phyloP scores from a whole-genome alignment of 352 stramenopile species.

The Phytophthora gonapodyides region DNA sequence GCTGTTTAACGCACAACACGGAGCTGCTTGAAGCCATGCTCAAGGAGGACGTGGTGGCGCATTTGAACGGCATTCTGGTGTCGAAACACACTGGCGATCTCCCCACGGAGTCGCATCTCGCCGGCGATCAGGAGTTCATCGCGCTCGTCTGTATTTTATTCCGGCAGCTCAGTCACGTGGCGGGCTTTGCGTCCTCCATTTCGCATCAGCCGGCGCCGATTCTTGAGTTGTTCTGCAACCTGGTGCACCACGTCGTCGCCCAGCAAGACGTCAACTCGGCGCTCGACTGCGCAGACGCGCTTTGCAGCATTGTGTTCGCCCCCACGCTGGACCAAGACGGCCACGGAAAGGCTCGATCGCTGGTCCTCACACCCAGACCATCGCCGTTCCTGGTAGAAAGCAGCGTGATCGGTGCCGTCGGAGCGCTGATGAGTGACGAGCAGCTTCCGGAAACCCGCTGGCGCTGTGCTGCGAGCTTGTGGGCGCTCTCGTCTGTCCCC shows the following conservation, averaged over 20 bases:
- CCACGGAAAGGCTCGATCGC: conserved; percentile 2
- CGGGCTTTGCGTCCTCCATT: conserved; percentile 24
- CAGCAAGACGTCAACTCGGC: conserved; percentile 44
- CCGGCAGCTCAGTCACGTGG: conserved; percentile 57
- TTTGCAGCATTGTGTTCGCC: conserved; percentile 64
- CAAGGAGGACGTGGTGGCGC: conserved; percentile 39
- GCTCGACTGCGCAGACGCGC: conserved; percentile 64
- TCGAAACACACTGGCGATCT: not conserved
- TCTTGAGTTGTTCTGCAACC: conserved; percentile 54
- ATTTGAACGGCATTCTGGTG: conserved; percentile 45
- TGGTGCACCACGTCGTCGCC: conserved; percentile 34
- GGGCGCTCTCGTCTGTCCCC: conserved; percentile 49
- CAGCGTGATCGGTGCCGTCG: conserved; percentile 47
- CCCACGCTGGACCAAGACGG: conserved; percentile 2
- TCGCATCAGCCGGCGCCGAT: conserved; percentile 15
- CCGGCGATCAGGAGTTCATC: conserved; percentile 42
- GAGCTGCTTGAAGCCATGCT: conserved; percentile 61
- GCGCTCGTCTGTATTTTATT: conserved; percentile 62
- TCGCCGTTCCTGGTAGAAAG: conserved; percentile 35
- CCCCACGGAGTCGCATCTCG: conserved; percentile 7
- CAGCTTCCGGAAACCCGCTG: conserved; percentile 61
- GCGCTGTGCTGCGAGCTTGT: conserved; percentile 64
- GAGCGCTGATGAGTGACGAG: conserved; percentile 36
- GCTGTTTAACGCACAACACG: conserved; percentile 49
- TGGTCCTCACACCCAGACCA: conserved; percentile 17